Percentiles rank a stretch among this genome's conserved stretches.
Evolutionary conservation across 2,329 filamentous ascomycete species (phyloP).

Genomic region (Lojkania enalia): DNA sequence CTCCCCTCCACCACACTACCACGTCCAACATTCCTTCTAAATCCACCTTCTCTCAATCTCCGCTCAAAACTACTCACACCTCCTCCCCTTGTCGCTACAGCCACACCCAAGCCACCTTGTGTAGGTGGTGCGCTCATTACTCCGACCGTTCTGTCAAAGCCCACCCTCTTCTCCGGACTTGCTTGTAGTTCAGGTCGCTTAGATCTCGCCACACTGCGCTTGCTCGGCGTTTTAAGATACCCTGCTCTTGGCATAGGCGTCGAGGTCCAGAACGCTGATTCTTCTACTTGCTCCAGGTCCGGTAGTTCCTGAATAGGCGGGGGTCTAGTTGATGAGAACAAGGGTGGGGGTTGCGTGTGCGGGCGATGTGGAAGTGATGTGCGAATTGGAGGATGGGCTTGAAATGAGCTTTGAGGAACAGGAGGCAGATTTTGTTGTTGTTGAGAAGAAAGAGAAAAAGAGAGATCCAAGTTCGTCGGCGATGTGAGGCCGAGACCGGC

Average conservation of each 20-base stretch:
- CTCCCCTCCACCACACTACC: slow-evolving; percentile 8
- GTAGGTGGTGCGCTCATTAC: slow-evolving; percentile 38
- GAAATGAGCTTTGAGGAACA: slow-evolving; percentile 17
- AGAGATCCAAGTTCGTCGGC: slow-evolving; percentile 31
- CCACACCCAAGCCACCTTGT: slow-evolving; percentile 6
- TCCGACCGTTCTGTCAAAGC: slow-evolving; percentile 5
- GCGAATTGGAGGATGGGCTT: slow-evolving; percentile 10
- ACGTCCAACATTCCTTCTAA: slow-evolving; percentile 12
- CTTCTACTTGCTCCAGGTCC: too few species aligned
- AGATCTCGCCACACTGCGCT: slow-evolving; percentile 40
- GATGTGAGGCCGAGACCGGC: slow-evolving; percentile 24
- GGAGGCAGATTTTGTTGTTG: slow-evolving; percentile 9
- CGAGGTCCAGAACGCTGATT: too few species aligned
- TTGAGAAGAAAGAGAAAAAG: slow-evolving; percentile 33
- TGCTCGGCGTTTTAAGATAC: slow-evolving; percentile 54
- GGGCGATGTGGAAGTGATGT: slow-evolving; percentile 12
- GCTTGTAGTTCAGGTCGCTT: slow-evolving; percentile 34
- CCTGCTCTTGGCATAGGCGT: slow-evolving; percentile 27
- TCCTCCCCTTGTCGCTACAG: slow-evolving; percentile 3
- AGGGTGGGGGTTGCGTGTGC: not conserved
- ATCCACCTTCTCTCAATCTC: slow-evolving; percentile 36
- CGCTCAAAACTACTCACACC: slow-evolving; percentile 39
- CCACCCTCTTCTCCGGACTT: slow-evolving; percentile 28
- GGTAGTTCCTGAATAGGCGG: slow-evolving; percentile 24
- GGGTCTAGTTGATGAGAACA: slow-evolving; percentile 7